Conservation (phyloP, 2,329 filamentous ascomycete genomes). For the Ramularia collo-cygni region DNA sequence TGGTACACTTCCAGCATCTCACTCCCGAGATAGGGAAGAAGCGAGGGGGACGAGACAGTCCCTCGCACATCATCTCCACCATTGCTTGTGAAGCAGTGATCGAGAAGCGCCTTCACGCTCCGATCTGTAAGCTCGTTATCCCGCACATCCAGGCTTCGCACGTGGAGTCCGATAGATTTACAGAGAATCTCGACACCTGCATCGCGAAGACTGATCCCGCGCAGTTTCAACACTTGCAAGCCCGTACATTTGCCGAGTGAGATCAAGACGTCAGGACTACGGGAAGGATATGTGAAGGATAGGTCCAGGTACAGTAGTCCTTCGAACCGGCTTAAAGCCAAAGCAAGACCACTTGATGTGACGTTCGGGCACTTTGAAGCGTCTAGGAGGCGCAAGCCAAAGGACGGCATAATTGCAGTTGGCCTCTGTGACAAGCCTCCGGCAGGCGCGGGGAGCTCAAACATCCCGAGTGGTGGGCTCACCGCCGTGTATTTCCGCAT, state of each 20-base stretch:
- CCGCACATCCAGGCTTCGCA: slow-evolving; percentile 51
- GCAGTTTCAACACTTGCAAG: slow-evolving; percentile 52
- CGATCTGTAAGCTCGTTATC: slow-evolving; percentile 53
- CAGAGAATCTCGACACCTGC: slow-evolving; percentile 47
- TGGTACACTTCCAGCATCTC: slow-evolving; percentile 35
- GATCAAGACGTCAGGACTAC: slow-evolving; percentile 37
- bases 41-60: slow-evolving; percentile 17
- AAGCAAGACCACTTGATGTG: slow-evolving; percentile 48
- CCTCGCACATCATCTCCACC: neutral
- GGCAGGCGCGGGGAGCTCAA: slow-evolving; percentile 30
- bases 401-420: slow-evolving; percentile 24
- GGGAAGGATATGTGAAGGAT: slow-evolving; percentile 38
- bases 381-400: slow-evolving; percentile 49
- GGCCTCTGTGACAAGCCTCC: slow-evolving; percentile 17
- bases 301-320: slow-evolving; percentile 52
- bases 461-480: slow-evolving; percentile 12
- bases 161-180: slow-evolving; percentile 44
- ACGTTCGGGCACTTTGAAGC: slow-evolving; percentile 52
- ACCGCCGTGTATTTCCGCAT: slow-evolving; percentile 25
- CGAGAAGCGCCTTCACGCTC: slow-evolving; percentile 46
- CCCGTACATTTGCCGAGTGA: slow-evolving; percentile 41
- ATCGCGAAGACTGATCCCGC: slow-evolving; percentile 48
- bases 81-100: slow-evolving; percentile 39
- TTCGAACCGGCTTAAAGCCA: slow-evolving; percentile 48
- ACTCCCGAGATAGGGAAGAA: slow-evolving; percentile 33